These are phyloP conservation scores for Stachybotrys chartarum DNA, from an alignment of 2,329 filamentous ascomycete genomes.

Conservation along the genomic window DNA sequence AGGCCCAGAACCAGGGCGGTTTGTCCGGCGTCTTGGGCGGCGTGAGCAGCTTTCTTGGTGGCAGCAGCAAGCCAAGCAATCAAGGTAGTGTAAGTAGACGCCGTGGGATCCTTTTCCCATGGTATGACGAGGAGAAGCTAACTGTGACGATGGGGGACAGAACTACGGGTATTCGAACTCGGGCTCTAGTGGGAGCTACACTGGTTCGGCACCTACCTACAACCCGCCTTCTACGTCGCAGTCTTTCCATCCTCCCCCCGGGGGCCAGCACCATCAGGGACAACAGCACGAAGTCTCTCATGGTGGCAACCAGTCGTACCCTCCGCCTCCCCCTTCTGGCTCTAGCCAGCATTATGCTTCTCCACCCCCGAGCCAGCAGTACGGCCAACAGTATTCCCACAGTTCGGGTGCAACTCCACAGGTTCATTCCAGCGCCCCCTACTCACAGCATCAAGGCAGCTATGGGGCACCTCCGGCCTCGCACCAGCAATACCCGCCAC, in stretches of 20 bases:
- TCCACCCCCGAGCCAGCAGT: neutral
- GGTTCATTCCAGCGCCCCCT: constrained; percentile 15
- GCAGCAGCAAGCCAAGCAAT: constrained; percentile 27
- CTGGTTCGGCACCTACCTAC: constrained; percentile 50
- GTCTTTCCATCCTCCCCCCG: constrained; percentile 16
- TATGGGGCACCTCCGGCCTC: constrained; percentile 11
- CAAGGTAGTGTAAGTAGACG: constrained; percentile 16
- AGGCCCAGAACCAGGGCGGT: constrained; percentile 34
- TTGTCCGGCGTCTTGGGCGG: constrained; percentile 50
- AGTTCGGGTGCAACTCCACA: constrained; percentile 13
- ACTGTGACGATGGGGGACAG: constrained; percentile 23
- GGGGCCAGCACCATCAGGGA: constrained; percentile 18
- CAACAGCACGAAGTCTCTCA: constrained; percentile 1
- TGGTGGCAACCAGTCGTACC: constrained; percentile 11
- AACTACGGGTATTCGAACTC: constrained; percentile 58
- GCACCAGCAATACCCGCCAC: neutral
- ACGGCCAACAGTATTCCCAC: constrained; percentile 11
- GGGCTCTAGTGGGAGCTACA: constrained; percentile 49
- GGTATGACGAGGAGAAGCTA: no score
- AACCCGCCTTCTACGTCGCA: constrained; percentile 23
- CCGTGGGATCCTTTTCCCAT: no score
- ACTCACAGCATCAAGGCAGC: constrained; percentile 11
- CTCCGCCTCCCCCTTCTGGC: constrained; percentile 8
- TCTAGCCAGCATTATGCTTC: neutral
- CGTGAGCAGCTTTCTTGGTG: constrained; percentile 46